Evolutionary conservation across 2,329 filamentous ascomycete species (phyloP).

Genomic region (Diaporthe citri): DNA sequence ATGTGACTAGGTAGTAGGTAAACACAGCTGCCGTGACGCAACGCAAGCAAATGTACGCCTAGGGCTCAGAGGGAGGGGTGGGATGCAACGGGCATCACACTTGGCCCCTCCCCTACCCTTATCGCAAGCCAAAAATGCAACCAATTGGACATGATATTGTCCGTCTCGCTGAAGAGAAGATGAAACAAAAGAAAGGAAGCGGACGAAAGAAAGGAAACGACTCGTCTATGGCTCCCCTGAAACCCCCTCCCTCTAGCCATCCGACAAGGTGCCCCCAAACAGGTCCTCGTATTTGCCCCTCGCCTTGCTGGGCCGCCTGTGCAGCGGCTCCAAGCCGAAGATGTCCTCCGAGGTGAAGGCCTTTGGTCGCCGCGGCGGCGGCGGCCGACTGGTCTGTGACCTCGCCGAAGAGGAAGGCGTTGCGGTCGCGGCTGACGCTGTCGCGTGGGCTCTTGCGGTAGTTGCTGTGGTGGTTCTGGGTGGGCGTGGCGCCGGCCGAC

Average conservation of each 20-base stretch:
- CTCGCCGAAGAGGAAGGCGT: constrained; percentile 72
- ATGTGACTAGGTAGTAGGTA: background rate
- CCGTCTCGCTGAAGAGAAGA: background rate
- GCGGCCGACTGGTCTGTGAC: constrained; percentile 51
- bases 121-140: background rate
- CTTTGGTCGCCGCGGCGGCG: constrained; percentile 50
- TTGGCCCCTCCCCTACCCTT: background rate
- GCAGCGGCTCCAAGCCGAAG: constrained; percentile 67
- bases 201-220: background rate
- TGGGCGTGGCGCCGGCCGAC: constrained; percentile 21
- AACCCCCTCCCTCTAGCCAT: background rate
- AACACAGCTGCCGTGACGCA: constrained; percentile 1
- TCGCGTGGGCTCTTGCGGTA: constrained; percentile 55
- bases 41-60: background rate
- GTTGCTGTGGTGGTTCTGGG: constrained; percentile 42
- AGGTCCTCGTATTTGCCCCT: constrained; percentile 40
- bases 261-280: constrained; percentile 35
- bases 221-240: background rate
- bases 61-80: background rate
- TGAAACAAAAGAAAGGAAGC: background rate
- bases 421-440: constrained; percentile 64
- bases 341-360: constrained; percentile 60
- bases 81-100: background rate
- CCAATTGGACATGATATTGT: background rate
- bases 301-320: constrained; percentile 46